Evolutionary conservation across 257 asterid species (phyloP).

Genomic region (Primulina huaijiensis): DNA sequence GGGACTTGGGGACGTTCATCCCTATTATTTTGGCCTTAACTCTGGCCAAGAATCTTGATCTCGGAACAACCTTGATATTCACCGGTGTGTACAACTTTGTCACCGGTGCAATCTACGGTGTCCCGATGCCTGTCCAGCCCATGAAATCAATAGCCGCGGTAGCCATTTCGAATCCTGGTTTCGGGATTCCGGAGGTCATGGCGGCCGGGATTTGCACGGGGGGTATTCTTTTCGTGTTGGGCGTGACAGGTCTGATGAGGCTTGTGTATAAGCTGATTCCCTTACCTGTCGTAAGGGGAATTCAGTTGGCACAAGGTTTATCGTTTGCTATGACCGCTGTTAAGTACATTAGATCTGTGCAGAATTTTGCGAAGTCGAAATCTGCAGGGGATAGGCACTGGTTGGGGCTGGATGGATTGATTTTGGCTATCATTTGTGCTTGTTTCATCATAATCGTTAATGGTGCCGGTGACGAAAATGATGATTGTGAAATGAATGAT

Average conservation of each 20-base stretch:
- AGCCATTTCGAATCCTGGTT: conserved; percentile 53
- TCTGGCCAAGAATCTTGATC: conserved; percentile 62
- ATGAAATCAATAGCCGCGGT: conserved; percentile 88
- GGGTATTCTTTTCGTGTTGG: conserved; percentile 49
- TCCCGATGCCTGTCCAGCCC: conserved; percentile 87
- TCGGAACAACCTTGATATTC: conserved; percentile 69
- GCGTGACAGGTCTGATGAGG: conserved; percentile 61
- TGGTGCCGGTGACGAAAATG: conserved; percentile 52
- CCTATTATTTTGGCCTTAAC: conserved; percentile 67
- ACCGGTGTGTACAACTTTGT: conserved; percentile 61
- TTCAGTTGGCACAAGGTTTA: conserved; percentile 78
- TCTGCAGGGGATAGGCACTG: conserved; percentile 54
- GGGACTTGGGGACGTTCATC: conserved; percentile 77
- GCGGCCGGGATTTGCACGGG: conserved; percentile 78
- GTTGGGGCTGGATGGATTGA: conserved; percentile 70
- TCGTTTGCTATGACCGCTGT: conserved; percentile 76
- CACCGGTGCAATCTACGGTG: conserved; percentile 71
- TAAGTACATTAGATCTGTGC: conserved; percentile 52
- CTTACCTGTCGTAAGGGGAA: conserved; percentile 66
- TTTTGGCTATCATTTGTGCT: conserved; percentile 57
- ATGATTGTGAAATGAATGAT: conserved; percentile 5
- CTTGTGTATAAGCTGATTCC: conserved; percentile 63
- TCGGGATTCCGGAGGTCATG: conserved; percentile 73
- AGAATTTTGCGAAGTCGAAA: conserved; percentile 52
- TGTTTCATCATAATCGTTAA: conserved; percentile 51